phyloP scores from a whole-genome alignment of 495 filamentous ascomycete species.

The Penicillium subrubescens region DNA sequence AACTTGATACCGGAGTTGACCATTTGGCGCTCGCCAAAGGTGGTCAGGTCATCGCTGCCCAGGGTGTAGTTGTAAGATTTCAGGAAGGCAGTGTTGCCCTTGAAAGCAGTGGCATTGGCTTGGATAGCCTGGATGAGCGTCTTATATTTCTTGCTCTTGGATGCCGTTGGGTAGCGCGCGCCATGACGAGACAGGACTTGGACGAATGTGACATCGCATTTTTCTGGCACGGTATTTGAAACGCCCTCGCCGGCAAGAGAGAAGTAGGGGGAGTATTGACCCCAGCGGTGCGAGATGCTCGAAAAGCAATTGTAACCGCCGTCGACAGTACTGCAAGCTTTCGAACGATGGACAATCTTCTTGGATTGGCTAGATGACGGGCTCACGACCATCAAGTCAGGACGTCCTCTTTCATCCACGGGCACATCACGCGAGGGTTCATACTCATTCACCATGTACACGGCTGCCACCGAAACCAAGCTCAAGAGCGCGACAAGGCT shows the following conservation, averaged over 20 bases:
- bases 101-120: slow-evolving; percentile 53
- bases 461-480: neutral
- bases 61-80: slow-evolving; percentile 69
- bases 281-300: slow-evolving; percentile 71
- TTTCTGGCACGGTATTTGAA: slow-evolving; percentile 54
- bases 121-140: slow-evolving; percentile 63
- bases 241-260: slow-evolving; percentile 58
- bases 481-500: slow-evolving; percentile 7
- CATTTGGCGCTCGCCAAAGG: slow-evolving; percentile 73
- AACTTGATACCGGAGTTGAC: slow-evolving; percentile 72
- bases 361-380: slow-evolving; percentile 6
- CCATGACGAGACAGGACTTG: slow-evolving; percentile 82
- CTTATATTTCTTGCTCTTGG: slow-evolving; percentile 60
- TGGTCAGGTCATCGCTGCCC: slow-evolving; percentile 73
- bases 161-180: slow-evolving; percentile 72
- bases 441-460: slow-evolving; percentile 17
- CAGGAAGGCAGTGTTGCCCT: slow-evolving; percentile 64
- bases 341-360: neutral
- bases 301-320: slow-evolving; percentile 65
- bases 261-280: slow-evolving; percentile 85
- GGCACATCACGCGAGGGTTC: slow-evolving; percentile 7
- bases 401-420: neutral
- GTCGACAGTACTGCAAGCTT: slow-evolving; percentile 58
- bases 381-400: slow-evolving; percentile 12
- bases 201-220: slow-evolving; percentile 74